phyloP scores from a whole-genome alignment of 225 moss, liverwort and hornwort genomes.

The Antitrichia curtipendula region DNA sequence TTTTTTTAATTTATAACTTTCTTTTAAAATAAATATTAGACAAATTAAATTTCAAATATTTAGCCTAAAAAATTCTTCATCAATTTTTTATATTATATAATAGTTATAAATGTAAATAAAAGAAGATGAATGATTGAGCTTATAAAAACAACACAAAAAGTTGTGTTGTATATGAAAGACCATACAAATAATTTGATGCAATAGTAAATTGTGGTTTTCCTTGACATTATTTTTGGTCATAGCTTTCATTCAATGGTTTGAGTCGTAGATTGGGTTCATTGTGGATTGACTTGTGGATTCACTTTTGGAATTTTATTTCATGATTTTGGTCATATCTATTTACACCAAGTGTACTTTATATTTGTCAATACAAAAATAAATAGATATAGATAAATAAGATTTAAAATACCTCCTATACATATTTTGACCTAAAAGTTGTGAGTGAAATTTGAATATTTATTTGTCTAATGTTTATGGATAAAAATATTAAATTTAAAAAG shows the following conservation, averaged over 20 bases:
- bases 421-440: not conserved
- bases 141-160: not conserved
- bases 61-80: not conserved
- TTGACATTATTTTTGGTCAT: not conserved
- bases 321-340: not conserved
- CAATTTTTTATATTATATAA: not conserved
- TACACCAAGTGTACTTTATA: not conserved
- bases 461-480: too few species aligned
- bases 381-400: too few species aligned
- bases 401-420: not conserved
- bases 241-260: not conserved
- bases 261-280: fast-evolving
- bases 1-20: not conserved
- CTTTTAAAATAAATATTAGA: not conserved
- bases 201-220: not conserved
- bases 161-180: not conserved
- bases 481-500: too few species aligned
- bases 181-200: not conserved
- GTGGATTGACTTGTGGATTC: not conserved
- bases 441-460: not conserved
- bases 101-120: not conserved
- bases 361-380: too few species aligned
- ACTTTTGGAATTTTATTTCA: not conserved
- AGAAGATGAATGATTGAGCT: not conserved
- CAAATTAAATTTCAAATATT: not conserved